phyloP scores from a whole-genome alignment of 257 asterid genomes.

The Solanum gandarillasii region DNA sequence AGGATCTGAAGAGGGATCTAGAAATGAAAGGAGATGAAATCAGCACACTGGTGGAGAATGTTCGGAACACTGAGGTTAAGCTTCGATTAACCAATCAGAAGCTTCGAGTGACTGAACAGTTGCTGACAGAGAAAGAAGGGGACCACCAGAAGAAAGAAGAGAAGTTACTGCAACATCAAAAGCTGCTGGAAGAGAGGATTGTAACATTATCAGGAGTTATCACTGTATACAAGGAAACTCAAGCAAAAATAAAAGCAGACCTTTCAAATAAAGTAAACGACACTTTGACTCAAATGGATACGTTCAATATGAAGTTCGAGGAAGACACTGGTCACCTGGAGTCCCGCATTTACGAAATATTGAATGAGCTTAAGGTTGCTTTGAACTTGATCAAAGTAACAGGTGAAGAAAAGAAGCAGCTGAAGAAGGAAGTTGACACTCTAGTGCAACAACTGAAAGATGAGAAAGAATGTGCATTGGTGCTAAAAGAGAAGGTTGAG shows the following conservation, averaged over 20 bases:
- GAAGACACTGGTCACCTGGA: slow-evolving; percentile 88
- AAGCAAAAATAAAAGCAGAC: slow-evolving; percentile 23
- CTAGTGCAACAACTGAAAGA: slow-evolving; percentile 30
- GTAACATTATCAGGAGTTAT: slow-evolving; percentile 25
- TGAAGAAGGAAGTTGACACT: slow-evolving; percentile 29
- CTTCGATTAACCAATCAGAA: slow-evolving; percentile 71
- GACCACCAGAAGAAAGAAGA: slow-evolving; percentile 46
- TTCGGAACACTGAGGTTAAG: slow-evolving; percentile 75
- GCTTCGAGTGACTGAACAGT: slow-evolving; percentile 78
- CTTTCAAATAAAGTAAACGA: slow-evolving; percentile 36
- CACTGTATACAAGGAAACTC: slow-evolving; percentile 42
- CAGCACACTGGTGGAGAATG: slow-evolving; percentile 42
- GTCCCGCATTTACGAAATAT: slow-evolving; percentile 61
- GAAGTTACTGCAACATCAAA: slow-evolving; percentile 49
- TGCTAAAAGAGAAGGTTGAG: slow-evolving; percentile 25
- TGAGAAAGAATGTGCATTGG: slow-evolving; percentile 18
- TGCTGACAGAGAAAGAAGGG: slow-evolving; percentile 58
- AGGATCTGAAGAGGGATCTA: slow-evolving; percentile 52
- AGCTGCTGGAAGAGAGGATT: slow-evolving; percentile 33
- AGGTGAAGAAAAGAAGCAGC: slow-evolving; percentile 32
- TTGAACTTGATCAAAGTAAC: slow-evolving; percentile 36
- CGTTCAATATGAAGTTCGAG: slow-evolving; percentile 70
- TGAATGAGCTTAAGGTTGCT: slow-evolving; percentile 51
- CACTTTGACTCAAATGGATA: slow-evolving; percentile 42
- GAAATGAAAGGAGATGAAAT: slow-evolving; percentile 87